Base-by-base conservation (phyloP, 768 basidiomycete species). In the Multifurca ochricompacta region DNA sequence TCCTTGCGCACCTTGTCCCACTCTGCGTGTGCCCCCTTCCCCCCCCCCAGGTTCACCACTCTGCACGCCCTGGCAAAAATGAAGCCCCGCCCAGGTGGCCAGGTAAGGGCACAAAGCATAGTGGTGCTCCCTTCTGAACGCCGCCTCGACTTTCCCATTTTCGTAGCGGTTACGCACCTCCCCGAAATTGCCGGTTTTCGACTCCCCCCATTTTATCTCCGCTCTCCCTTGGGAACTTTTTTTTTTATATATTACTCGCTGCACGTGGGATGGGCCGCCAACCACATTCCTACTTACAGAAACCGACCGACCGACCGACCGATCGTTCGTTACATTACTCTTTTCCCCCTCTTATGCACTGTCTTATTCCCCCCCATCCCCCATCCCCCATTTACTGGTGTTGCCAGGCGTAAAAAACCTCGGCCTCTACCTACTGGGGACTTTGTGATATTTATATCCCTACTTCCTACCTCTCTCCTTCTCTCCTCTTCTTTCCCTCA, bases 281-380 rank as follows among this genome's bases (percentile, higher is more conserved):
- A 43, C 48, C 54, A 34, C 54, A 51, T 56, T 36, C 37, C 18
- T 51, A 56, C 18, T 34, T n/a, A n/a, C n/a, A n/a, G n/a, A n/a
- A n/a, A n/a, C n/a, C n/a, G n/a, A n/a, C n/a, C n/a, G n/a, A n/a
- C n/a, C n/a, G n/a, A n/a, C n/a, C n/a, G n/a, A 8, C 30, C 18
- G 37, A 18, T 18, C 36, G 39, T 54, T 46, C n/a, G n/a, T 36
- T 47, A 54, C 37, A 32, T 41, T 18, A 3, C 31, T 44, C 39
- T 18, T 16, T 19, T 27, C 18, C 18, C n/a, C n/a, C n/a, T n/a
- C 25, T 44, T 56, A 56, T 56, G 54, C 48, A 50, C 23, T 46
- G 46, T 39, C 23, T 40, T 51, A 51, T 56, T 25, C 41, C 25
- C 23, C 41, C 41, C 13, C n/a, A 41, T 16, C 14, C 23, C 23